These are phyloP conservation scores for Cardiospermum halicacabum DNA, from an alignment of 345 rosid species.

Conservation along the genomic window DNA sequence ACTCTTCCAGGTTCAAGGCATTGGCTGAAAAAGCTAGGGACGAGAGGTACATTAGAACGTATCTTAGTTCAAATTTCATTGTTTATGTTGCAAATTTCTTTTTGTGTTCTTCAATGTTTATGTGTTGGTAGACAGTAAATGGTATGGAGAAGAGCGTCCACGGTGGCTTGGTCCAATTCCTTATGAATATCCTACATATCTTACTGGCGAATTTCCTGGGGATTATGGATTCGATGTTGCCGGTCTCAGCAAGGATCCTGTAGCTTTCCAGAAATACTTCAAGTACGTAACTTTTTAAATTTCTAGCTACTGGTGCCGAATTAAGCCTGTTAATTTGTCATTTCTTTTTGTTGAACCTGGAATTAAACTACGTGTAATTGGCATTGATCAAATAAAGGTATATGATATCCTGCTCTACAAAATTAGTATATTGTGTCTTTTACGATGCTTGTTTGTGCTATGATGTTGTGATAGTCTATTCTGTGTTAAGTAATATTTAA, in stretches of 20 bases:
- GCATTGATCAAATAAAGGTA: neutral
- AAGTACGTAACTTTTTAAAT: slow-evolving; percentile 40
- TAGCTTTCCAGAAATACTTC: slow-evolving; percentile 55
- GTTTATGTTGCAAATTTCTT: neutral
- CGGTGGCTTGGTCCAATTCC: slow-evolving; percentile 96
- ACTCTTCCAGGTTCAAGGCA: slow-evolving; percentile 53
- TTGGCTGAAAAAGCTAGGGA: slow-evolving; percentile 59
- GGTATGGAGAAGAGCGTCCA: slow-evolving; percentile 91
- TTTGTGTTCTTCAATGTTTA: neutral
- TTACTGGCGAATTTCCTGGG: slow-evolving; percentile 79
- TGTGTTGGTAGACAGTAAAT: slow-evolving; percentile 44
- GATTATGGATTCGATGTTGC: slow-evolving; percentile 95
- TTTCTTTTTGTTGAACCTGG: too few species aligned
- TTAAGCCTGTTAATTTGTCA: neutral
- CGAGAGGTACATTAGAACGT: slow-evolving; percentile 67
- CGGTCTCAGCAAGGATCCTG: slow-evolving; percentile 66
- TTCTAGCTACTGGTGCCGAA: neutral
- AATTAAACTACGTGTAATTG: neutral
- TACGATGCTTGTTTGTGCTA: neutral
- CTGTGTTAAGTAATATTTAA: neutral
- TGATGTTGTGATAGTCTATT: neutral
- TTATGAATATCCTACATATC: slow-evolving; percentile 66
- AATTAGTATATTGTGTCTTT: neutral
- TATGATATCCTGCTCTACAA: neutral
- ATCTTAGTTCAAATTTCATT: slow-evolving; percentile 1